Percentiles rank a stretch among this genome's conserved stretches.
Conservation (phyloP, 2,329 filamentous ascomycete genomes). For the Fusarium nelsonii region DNA sequence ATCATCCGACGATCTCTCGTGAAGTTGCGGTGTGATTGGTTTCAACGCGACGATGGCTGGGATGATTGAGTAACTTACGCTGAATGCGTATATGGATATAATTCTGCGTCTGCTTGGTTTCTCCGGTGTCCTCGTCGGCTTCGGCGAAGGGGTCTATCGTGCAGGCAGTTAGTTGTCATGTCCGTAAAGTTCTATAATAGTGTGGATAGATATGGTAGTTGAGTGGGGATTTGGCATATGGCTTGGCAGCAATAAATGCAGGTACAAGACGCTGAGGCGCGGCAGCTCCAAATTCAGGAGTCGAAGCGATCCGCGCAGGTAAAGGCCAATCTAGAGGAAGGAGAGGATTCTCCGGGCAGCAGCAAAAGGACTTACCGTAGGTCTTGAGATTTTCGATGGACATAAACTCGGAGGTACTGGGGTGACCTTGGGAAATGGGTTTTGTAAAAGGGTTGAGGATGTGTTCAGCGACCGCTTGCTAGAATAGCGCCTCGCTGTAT, state of each 20-base stretch:
- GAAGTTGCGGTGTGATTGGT: conserved; percentile 25
- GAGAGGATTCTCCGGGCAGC: no score
- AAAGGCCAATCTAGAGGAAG: background rate
- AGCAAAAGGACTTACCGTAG: conserved; percentile 75
- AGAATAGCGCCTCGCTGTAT: conserved; percentile 60
- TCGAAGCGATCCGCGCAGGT: background rate
- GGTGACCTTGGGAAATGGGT: conserved; percentile 68
- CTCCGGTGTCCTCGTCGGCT: conserved; percentile 99
- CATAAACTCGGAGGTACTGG: conserved; percentile 87
- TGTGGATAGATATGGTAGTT: conserved; percentile 6
- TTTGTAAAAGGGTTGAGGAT: conserved; percentile 54
- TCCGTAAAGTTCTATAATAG: background rate
- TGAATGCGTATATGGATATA: conserved; percentile 99
- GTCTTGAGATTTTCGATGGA: conserved; percentile 99
- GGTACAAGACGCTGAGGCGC: conserved; percentile 38
- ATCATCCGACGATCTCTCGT: conserved; percentile 23
- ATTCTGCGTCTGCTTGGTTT: conserved; percentile 94
- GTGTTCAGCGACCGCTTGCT: conserved; percentile 65
- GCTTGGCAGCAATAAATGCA: conserved; percentile 43
- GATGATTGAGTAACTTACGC: conserved; percentile 70
- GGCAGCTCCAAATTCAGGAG: background rate
- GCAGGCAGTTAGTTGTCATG: conserved; percentile 9
- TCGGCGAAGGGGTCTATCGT: conserved; percentile 98
- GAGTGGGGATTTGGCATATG: conserved; percentile 36
- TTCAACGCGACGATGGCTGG: conserved; percentile 11